Evolutionary conservation across 768 basidiomycete genomes (phyloP), one percentile per base, ranked within the genome.

Genomic region (Lepiota venenata): DNA sequence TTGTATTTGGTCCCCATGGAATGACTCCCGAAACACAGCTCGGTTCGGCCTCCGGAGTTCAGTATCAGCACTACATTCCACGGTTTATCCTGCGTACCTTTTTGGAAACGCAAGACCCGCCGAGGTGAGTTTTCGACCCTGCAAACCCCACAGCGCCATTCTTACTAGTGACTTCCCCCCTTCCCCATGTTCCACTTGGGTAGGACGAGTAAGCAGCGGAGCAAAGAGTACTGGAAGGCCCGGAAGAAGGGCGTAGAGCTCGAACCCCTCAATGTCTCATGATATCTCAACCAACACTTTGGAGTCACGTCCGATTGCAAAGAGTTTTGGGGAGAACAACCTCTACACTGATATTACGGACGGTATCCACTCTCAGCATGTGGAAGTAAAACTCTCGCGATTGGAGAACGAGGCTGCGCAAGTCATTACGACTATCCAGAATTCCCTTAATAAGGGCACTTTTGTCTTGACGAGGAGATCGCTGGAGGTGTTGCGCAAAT

Each of bases 401-500:
- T 60, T 71, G n/a, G 70, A 71, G 44, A 56, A 55, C 50, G 42
- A 59, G 25, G 60, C 64, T 6, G 60, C 63, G 3, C 25, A 39
- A 42, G 53, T 56, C 25, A 47, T 64, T 45, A 35, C 47, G 38
- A 21, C 55, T 8, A 36, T 62, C 20, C 55, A 62, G 57, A 37
- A 55, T 39, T 46, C 18, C 8, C 15, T 43, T 5, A 22, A 41
- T 40, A 22, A 45, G 4, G 46, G 59, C 29, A 52, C 41, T 4
- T 57, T 63, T 22, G 43, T 16, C 29, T 38, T 65, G 25, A 58
- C 52, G 15, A 57, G 66, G 8, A 61, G 50, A 27, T 43, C 58
- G 2, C 40, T 69, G 15, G 60, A 65, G 38, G 38, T 48, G 12
- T 56, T 69, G 12, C 58, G 63, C 7, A 70, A 68, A 56, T 71